Evolutionary conservation across 2,329 filamentous ascomycete genomes (phyloP), one percentile per base, ranked within the genome.

Genomic region (Pleomassaria siparia): DNA sequence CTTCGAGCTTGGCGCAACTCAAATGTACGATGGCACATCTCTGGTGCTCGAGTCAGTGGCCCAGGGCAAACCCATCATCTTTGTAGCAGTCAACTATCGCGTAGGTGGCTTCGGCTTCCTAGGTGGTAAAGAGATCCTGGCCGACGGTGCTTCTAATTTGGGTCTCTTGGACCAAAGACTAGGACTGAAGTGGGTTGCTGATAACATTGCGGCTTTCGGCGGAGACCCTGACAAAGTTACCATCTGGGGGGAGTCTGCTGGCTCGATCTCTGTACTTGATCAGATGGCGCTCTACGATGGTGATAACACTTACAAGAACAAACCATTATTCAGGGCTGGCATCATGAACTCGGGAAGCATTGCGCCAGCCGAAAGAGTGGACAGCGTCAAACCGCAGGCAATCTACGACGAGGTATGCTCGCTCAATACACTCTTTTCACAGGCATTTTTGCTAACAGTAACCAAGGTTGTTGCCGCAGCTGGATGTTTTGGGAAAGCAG

Each of bases 221-320:
- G 89, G 89, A 12, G 88, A 92, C 63, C 85, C 87, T 0, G 74
- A 76, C n/a, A 87, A 87, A 65, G 87, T 91, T 5, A 91, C 87
- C 0, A 85, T 92, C 49, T 90, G 85, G 85, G 88, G 88, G 21
- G 84, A 91, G 63, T 62, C 55, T 30, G 67, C 72, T 7, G 74
- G 75, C 11, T 55, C 67, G 12, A 89, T 91, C 52, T 90, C 86
- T 0, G 86, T 89, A 1, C 80, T 87, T 40, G 82, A 91, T 59
- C 89, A 92, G 57, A 89, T 90, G 81, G 74, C 82, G 1, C 74
- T 91, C 10, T 90, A 88, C 56, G 80, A 83, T 26, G 88, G 89
- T 6, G 76, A 92, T 66, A 81, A 83, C 63, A 84, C 75, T 0
- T 91, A 91, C 73, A 89, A 91, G 2, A 86, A 84, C 44, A 83